Evolutionary conservation across 257 asterid species (phyloP).

Genomic region (Solanum sejunctum): DNA sequence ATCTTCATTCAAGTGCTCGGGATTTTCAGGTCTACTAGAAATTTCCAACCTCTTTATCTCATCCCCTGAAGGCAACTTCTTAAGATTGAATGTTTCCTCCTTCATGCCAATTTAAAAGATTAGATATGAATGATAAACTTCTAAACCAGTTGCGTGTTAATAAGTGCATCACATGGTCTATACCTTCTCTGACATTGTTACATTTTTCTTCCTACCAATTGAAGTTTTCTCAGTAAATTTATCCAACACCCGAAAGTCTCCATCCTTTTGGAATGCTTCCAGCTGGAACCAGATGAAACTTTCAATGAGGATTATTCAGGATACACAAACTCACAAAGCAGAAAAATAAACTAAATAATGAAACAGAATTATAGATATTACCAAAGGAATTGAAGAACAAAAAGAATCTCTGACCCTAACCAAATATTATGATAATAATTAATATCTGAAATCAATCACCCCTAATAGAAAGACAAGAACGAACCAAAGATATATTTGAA

Average conservation of each 20-base stretch:
- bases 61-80: constrained; percentile 24
- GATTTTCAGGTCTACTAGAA: constrained; percentile 11
- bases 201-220: constrained; percentile 10
- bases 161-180: background rate
- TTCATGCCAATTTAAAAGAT: constrained; percentile 6
- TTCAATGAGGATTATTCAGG: background rate
- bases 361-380: background rate
- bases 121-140: constrained; percentile 4
- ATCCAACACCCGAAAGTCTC: constrained; percentile 60
- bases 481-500: too few species aligned
- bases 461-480: background rate
- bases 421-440: background rate
- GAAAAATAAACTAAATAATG: background rate
- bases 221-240: constrained; percentile 27
- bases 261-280: constrained; percentile 57
- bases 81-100: constrained; percentile 11
- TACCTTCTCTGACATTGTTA: constrained; percentile 34
- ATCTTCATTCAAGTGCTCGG: constrained; percentile 5
- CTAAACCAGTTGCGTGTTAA: background rate
- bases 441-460: background rate
- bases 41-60: constrained; percentile 11
- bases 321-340: background rate
- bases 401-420: background rate
- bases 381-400: background rate
- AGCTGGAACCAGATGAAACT: constrained; percentile 40